Evolutionary conservation across 768 basidiomycete species (phyloP), one percentile per base, ranked within the genome.

Genomic region (Hericium rajendrae): DNA sequence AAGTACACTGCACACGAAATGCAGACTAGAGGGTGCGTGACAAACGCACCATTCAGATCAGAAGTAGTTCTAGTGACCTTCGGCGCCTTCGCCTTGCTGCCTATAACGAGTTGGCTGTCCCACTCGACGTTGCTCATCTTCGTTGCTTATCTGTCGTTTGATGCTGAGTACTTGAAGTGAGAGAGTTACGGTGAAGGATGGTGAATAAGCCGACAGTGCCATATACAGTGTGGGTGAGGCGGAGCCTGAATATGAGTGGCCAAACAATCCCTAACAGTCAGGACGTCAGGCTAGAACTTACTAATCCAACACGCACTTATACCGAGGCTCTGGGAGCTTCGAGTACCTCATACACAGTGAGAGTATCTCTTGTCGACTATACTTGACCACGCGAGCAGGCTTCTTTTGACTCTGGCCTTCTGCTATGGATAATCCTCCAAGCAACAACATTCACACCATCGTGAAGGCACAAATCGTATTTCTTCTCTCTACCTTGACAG

Each of bases 401-500:
- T 32, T 32, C 32, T 32, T 10, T 32, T 32, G 32, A 32, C 67
- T 67, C 59, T 69, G 86, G 85, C 76, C 77, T 65, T 84, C 85
- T 76, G 81, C 85, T 74, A 90, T 89, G 88, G 88, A 90, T 76
- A 87, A 82, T 70, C 82, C 86, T 78, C 82, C 86, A 73, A 85
- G 72, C 69, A 84, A 86, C 70, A 90, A 89, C 72, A 90, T 92
- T 68, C 85, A 91, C 72, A 91, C 88, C 69, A 92, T 92, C 72
- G 91, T 93, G 75, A 91, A 90, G 74, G 89, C 94, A 59, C 94
- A 99, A 78, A 94, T 99, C 69, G 94, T 95, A 64, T 98, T 99
- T 74, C 80, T 97, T 58, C 81, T 99, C 63, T 93, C 91, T 28
- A 97, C 93, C 26, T 83, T 98, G 60, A 93, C 91, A 58, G 95